A percentile compares a stretch with the other conserved stretches of the same genome.
These are phyloP conservation scores for Aspergillus bridgeri DNA, from an alignment of 495 filamentous ascomycete species.

Conservation along the genomic window DNA sequence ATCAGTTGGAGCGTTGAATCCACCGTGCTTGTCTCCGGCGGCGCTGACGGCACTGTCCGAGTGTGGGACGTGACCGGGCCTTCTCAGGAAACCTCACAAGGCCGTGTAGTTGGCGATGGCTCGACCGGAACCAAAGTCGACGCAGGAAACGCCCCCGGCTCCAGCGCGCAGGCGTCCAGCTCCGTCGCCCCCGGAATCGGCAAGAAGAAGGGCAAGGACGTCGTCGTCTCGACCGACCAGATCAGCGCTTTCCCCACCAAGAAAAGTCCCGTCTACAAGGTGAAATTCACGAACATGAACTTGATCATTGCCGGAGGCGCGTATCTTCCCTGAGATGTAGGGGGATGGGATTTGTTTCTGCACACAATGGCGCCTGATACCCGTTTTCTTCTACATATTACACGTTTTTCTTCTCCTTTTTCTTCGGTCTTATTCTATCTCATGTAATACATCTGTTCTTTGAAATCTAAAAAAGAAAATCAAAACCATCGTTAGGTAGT, in stretches of 20 bases:
- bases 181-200: slow-evolving; percentile 48
- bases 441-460: neutral
- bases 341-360: slow-evolving; percentile 13
- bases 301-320: slow-evolving; percentile 83
- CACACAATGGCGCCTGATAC: slow-evolving; percentile 30
- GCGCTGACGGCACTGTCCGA: slow-evolving; percentile 88
- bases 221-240: slow-evolving; percentile 86
- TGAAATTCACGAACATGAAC: slow-evolving; percentile 90
- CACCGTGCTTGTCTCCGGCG: slow-evolving; percentile 80
- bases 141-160: slow-evolving; percentile 32
- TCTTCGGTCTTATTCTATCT: neutral
- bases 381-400: slow-evolving; percentile 13
- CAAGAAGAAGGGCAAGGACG: slow-evolving; percentile 87
- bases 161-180: slow-evolving; percentile 32
- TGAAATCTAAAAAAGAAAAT: neutral
- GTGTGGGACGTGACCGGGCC: slow-evolving; percentile 84
- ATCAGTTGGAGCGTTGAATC: slow-evolving; percentile 89
- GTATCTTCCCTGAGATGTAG: slow-evolving; percentile 57
- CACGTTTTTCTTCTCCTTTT: slow-evolving; percentile 9
- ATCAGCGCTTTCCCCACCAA: slow-evolving; percentile 92
- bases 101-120: slow-evolving; percentile 56
- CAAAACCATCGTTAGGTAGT: neutral
- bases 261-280: slow-evolving; percentile 91
- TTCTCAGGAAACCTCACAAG: slow-evolving; percentile 51
- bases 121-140: slow-evolving; percentile 53